Evolutionary conservation across 305 asterid genomes (phyloP).

Genomic region (Ilex paraguariensis): DNA sequence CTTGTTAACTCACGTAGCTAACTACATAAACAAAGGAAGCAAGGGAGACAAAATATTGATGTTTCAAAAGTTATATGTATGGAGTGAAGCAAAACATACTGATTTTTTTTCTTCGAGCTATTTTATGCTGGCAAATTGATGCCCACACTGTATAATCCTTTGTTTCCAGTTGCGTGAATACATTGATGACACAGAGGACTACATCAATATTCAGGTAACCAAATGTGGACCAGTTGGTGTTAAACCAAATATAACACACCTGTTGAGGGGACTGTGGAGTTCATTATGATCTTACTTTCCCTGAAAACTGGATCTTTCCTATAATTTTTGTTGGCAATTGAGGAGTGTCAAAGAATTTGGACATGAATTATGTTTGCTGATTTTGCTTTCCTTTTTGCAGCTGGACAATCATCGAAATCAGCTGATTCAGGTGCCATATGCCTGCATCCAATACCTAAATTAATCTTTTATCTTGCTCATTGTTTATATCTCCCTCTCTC

Average conservation of each 20-base stretch:
- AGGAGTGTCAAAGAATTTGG: not conserved
- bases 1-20: not conserved
- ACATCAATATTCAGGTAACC: constrained; percentile 86
- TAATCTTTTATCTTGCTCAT: not conserved
- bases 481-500: not conserved
- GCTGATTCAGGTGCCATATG: constrained; percentile 67
- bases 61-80: no score
- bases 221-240: not conserved
- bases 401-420: constrained; percentile 93
- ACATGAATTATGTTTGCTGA: constrained; percentile 6
- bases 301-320: no score
- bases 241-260: no score
- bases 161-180: constrained; percentile 71
- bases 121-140: no score
- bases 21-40: not conserved
- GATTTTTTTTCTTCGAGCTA: no score
- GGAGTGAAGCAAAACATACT: no score
- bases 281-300: no score
- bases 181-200: constrained; percentile 91
- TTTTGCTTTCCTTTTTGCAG: constrained; percentile 37
- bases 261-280: no score
- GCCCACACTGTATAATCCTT: no score
- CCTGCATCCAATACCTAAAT: not conserved
- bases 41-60: no score
- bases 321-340: no score